phyloP scores from a whole-genome alignment of 1,139 yeast species.

The Saccharomyces hybrid region DNA sequence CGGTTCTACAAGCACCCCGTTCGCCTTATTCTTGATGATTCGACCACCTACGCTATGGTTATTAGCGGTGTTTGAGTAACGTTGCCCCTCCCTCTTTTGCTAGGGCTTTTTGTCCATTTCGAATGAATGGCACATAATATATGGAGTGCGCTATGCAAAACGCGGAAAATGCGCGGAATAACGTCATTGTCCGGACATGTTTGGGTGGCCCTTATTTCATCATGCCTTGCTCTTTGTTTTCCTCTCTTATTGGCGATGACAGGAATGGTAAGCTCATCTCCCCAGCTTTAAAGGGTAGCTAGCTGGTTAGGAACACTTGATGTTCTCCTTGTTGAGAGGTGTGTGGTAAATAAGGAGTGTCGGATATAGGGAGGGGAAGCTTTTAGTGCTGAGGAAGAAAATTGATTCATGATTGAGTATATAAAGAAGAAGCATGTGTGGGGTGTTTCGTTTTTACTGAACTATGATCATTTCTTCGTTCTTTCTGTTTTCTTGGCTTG shows the following conservation, averaged over 20 bases:
- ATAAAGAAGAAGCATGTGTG: background rate
- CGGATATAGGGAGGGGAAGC: background rate
- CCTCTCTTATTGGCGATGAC: background rate
- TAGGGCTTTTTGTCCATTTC: background rate
- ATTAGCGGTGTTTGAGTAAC: too few species aligned
- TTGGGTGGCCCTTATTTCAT: background rate
- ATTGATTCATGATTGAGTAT: background rate
- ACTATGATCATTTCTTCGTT: too few species aligned
- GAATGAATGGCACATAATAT: background rate
- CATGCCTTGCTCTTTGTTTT: background rate
- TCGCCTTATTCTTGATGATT: too few species aligned
- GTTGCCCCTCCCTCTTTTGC: too few species aligned
- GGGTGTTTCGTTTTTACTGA: too few species aligned
- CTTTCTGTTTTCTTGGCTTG: background rate
- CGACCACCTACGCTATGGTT: too few species aligned
- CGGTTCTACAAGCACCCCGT: too few species aligned
- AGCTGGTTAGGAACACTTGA: background rate
- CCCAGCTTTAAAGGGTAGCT: slow-evolving; percentile 1
- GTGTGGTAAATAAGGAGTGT: background rate
- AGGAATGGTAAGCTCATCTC: background rate
- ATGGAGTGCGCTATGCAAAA: too few species aligned
- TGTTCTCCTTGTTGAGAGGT: background rate
- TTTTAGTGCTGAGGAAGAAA: background rate
- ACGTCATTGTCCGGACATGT: background rate
- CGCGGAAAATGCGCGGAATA: background rate